phyloP scores from a whole-genome alignment of 192 early-diverging fungal species.

The Linnemannia exigua region DNA sequence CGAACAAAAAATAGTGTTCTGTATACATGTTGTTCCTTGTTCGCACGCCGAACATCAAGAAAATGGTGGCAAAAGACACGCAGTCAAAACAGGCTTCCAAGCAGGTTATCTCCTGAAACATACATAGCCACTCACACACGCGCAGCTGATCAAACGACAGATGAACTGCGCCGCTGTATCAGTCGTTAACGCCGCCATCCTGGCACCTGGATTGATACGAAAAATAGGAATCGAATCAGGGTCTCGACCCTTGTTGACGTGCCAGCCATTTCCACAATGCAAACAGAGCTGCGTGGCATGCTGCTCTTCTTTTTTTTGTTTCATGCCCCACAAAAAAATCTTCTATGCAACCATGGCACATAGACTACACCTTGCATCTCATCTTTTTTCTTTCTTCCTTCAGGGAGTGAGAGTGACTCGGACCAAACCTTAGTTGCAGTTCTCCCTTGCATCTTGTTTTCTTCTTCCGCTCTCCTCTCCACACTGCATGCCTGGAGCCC shows the following conservation, averaged over 20 bases:
- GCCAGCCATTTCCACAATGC: background rate
- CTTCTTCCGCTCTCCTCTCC: background rate
- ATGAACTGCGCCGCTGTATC: background rate
- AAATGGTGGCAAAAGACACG: background rate
- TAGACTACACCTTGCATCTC: background rate
- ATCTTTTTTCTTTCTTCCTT: background rate
- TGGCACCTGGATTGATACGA: background rate
- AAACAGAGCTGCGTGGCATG: background rate
- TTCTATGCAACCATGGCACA: constrained; percentile 1
- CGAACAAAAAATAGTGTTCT: background rate
- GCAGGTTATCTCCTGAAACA: background rate
- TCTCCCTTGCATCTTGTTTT: background rate
- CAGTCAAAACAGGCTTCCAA: background rate
- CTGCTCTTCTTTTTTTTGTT: background rate
- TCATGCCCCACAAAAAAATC: constrained; percentile 8
- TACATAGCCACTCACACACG: no score
- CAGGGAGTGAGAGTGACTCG: background rate
- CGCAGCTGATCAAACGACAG: background rate
- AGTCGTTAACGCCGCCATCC: background rate
- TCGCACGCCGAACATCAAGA: background rate
- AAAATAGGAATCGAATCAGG: background rate
- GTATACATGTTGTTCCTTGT: background rate
- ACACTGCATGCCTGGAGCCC: background rate
- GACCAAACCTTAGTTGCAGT: constrained; percentile 12
- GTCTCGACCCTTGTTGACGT: background rate